Conservation (phyloP, 495 filamentous ascomycete species). For the Collariella sp. region DNA sequence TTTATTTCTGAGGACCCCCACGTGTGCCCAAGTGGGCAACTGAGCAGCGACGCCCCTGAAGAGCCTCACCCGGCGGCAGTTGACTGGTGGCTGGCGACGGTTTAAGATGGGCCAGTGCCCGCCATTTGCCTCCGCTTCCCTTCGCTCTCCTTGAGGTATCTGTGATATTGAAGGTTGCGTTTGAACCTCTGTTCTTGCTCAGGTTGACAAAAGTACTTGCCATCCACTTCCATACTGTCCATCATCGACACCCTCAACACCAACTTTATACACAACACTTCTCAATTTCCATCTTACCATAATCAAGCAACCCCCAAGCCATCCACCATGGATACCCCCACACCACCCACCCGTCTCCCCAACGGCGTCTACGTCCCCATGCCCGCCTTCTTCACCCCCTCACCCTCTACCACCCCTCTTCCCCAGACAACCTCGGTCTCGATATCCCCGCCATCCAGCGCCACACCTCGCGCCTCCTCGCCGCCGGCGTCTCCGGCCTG, state of each 20-base stretch:
- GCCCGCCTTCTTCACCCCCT: conserved; percentile 51
- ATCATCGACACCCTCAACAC: background rate
- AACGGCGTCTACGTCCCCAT: conserved; percentile 62
- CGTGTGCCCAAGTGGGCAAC: conserved; percentile 3
- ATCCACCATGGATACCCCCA: background rate
- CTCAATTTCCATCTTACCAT: background rate
- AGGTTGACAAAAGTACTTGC: too few relatives aligned
- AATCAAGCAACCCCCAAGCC: background rate
- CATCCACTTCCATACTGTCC: too few relatives aligned
- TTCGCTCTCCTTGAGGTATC: too few relatives aligned
- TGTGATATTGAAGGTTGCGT: too few relatives aligned
- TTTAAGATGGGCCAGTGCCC: background rate
- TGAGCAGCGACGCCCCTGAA: background rate
- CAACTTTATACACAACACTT: background rate
- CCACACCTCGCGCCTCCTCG: conserved; percentile 63
- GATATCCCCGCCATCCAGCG: conserved; percentile 58
- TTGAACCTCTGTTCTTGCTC: too few relatives aligned
- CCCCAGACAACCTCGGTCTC: conserved; percentile 55
- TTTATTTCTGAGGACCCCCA: conserved; percentile 6
- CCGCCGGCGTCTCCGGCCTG: conserved; percentile 63
- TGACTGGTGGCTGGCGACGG: background rate
- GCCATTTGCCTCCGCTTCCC: background rate
- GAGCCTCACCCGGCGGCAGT: background rate
- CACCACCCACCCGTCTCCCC: conserved; percentile 18
- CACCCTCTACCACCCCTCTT: conserved; percentile 20